A percentile compares a stretch with the other conserved stretches of the same genome.
phyloP scores from a whole-genome alignment of 148 eudicot genomes.

The Rhododendron mucronatum region DNA sequence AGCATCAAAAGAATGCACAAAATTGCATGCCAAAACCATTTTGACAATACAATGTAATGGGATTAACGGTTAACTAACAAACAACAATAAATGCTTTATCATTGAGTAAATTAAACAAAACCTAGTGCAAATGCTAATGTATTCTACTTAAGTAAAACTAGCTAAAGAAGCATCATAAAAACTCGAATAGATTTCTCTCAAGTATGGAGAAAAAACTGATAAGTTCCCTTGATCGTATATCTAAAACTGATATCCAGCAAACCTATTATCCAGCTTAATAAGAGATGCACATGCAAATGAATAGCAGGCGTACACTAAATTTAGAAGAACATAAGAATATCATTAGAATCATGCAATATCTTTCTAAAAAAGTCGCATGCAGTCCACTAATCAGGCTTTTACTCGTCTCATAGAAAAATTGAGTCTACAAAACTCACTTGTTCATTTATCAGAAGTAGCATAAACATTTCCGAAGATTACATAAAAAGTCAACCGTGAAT shows the following conservation, averaged over 20 bases:
- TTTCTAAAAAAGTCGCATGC: not conserved
- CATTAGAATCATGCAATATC: not conserved
- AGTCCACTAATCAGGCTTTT: not conserved
- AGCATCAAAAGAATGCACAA: not conserved
- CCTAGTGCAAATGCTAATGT: not conserved
- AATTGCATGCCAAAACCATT: not conserved
- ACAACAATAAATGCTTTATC: not conserved
- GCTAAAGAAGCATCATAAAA: not conserved
- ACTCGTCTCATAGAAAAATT: not conserved
- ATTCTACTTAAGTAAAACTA: not conserved
- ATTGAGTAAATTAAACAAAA: not conserved
- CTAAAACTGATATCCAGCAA: not conserved
- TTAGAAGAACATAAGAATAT: not conserved
- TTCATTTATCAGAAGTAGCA: constrained; percentile 12
- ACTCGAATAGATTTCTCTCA: not conserved
- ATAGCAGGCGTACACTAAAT: not conserved
- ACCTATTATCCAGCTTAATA: not conserved
- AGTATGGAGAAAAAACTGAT: not conserved
- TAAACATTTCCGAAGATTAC: constrained; percentile 7
- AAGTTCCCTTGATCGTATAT: not conserved
- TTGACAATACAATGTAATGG: not conserved
- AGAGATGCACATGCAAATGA: not conserved
- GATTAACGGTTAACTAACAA: not conserved
- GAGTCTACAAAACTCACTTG: constrained; percentile 16
- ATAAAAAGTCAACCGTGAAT: not conserved